These are phyloP conservation scores for Coemansia asiatica DNA, from an alignment of 192 early-diverging fungal species.

Conservation along the genomic window DNA sequence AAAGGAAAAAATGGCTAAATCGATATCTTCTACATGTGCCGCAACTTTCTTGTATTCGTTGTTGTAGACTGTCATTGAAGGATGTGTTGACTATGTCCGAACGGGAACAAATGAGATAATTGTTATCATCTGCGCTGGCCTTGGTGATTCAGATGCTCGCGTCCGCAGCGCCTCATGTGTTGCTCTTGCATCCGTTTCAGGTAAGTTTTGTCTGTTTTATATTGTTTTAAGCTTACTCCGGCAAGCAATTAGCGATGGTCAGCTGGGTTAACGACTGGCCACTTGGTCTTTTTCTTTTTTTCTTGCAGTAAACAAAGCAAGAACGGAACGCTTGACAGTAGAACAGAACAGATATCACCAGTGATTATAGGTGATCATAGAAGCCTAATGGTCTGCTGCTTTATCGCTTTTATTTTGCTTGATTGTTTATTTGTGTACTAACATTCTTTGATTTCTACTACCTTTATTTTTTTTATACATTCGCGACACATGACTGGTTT, in stretches of 20 bases:
- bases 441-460: neutral
- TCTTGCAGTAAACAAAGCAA: neutral
- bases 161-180: slow-evolving; percentile 88
- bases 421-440: neutral
- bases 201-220: slow-evolving; percentile 30
- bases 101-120: slow-evolving; percentile 78
- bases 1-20: too few species aligned
- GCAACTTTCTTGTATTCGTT: neutral
- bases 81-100: slow-evolving; percentile 82
- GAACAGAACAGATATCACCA: neutral
- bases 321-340: neutral
- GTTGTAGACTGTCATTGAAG: slow-evolving; percentile 69
- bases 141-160: slow-evolving; percentile 74
- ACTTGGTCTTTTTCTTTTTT: neutral
- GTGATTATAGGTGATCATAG: neutral
- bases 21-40: too few species aligned
- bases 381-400: neutral
- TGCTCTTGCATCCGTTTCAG: slow-evolving; percentile 76
- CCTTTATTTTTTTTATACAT: neutral
- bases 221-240: too few species aligned
- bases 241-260: neutral
- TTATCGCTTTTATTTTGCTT: neutral
- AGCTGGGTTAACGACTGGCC: too few species aligned
- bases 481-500: neutral
- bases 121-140: slow-evolving; percentile 69